Evolutionary conservation across 139 green algal genomes (phyloP).

Genomic region (Chlorella vulgaris): DNA sequence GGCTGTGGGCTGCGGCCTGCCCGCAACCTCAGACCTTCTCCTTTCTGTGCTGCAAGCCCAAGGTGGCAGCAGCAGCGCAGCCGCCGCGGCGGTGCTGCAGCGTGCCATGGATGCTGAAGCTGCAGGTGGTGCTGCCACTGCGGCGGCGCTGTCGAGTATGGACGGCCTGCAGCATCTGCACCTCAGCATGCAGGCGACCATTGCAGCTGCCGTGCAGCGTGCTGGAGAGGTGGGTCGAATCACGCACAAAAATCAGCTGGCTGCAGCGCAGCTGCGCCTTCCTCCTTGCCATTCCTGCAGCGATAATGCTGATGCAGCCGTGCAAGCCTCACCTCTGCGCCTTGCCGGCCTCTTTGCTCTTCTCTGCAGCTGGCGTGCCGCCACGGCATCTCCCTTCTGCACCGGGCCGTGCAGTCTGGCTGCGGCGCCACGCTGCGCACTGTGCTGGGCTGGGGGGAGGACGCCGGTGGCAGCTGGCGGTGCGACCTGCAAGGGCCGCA

Average conservation of each 20-base stretch:
- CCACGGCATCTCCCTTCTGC: slow-evolving; percentile 38
- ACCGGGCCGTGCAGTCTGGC: slow-evolving; percentile 43
- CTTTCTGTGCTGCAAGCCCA: slow-evolving; percentile 27
- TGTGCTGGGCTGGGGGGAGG: slow-evolving; percentile 38
- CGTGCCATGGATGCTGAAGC: not conserved
- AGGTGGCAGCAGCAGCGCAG: slow-evolving; percentile 4
- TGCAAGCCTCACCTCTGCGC: not conserved
- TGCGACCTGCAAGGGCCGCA: slow-evolving; percentile 30
- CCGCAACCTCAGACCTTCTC: slow-evolving; percentile 15
- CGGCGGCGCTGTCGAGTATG: not conserved
- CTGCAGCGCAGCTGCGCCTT: not conserved
- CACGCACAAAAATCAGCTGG: too few species aligned
- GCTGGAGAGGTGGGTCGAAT: slow-evolving; percentile 9
- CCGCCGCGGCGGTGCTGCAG: slow-evolving; percentile 13
- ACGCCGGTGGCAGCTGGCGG: slow-evolving; percentile 15
- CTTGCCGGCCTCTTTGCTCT: not conserved
- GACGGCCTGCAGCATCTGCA: slow-evolving; percentile 33
- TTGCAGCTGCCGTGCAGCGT: slow-evolving; percentile 18
- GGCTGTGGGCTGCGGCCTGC: slow-evolving; percentile 11
- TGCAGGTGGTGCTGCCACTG: not conserved
- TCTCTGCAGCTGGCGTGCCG: slow-evolving; percentile 3
- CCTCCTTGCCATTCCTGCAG: too few species aligned
- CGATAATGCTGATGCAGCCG: not conserved
- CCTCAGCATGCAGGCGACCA: slow-evolving; percentile 4
- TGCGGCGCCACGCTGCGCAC: slow-evolving; percentile 4